phyloP scores from a whole-genome alignment of 73 alveolate genomes.

The Tetrahymena thermophila region DNA sequence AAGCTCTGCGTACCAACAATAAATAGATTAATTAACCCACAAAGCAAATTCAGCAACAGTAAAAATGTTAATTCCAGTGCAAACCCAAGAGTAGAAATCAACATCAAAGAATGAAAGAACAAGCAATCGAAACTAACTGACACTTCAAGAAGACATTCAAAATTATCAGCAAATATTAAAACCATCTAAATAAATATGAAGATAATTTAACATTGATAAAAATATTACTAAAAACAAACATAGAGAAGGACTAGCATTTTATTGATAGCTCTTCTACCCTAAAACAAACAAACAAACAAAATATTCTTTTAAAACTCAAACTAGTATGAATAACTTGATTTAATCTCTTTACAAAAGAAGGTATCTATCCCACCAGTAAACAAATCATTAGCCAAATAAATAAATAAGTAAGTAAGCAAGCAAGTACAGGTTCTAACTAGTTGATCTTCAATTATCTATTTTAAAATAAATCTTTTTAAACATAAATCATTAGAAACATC shows the following conservation, averaged over 20 bases:
- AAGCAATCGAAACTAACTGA: too few relatives aligned
- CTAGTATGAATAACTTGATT: too few relatives aligned
- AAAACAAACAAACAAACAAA: too few relatives aligned
- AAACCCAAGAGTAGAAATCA: not conserved
- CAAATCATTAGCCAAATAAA: too few relatives aligned
- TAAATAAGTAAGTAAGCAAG: too few relatives aligned
- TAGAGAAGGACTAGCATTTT: too few relatives aligned
- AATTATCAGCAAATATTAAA: not conserved
- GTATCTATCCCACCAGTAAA: too few relatives aligned
- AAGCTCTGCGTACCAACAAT: not conserved
- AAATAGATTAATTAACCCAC: not conserved
- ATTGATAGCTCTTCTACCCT: too few relatives aligned
- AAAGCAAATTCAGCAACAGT: not conserved
- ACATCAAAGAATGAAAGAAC: not conserved
- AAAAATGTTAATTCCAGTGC: not conserved
- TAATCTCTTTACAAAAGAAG: too few relatives aligned
- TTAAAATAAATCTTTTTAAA: not conserved
- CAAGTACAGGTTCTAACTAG: too few relatives aligned
- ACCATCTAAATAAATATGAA: not conserved
- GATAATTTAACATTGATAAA: not conserved
- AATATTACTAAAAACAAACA: too few relatives aligned
- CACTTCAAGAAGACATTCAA: not conserved
- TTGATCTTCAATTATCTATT: not conserved
- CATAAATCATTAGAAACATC: not conserved
- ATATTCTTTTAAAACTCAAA: too few relatives aligned